Percentiles rank a stretch among this genome's conserved stretches.
phyloP scores from a whole-genome alignment of 768 basidiomycete species.

The Hygrophoropsis aurantiaca region DNA sequence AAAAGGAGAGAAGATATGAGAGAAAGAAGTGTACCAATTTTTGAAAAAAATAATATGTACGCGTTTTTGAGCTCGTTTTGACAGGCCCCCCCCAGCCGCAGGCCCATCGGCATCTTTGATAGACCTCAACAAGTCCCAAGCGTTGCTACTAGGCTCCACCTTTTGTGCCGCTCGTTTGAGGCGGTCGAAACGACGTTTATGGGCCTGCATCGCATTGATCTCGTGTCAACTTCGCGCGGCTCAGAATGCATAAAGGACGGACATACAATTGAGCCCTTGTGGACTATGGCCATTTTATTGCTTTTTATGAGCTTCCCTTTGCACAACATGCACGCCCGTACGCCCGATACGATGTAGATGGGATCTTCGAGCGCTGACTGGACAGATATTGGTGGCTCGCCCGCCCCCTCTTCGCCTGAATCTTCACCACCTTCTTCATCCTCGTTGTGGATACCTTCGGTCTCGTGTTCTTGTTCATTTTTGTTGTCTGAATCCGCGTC shows the following conservation, averaged over 20 bases:
- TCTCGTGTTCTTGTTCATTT: constrained; percentile 14
- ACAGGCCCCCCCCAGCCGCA: constrained; percentile 29
- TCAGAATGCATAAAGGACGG: constrained; percentile 11
- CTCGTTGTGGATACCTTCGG: constrained; percentile 16
- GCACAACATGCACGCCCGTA: constrained; percentile 65
- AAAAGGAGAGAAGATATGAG: constrained; percentile 1
- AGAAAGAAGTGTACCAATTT: background rate
- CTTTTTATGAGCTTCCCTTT: constrained; percentile 73
- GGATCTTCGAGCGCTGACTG: constrained; percentile 62
- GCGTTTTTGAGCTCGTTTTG: constrained; percentile 65
- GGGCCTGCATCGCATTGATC: constrained; percentile 44
- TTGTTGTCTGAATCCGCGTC: constrained; percentile 30
- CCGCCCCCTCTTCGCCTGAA: constrained; percentile 17
- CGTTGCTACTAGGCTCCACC: constrained; percentile 44
- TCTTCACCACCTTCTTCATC: constrained; percentile 24
- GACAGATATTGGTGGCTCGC: constrained; percentile 50
- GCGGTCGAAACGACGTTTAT: constrained; percentile 57
- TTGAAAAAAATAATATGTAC: constrained; percentile 31
- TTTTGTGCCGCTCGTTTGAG: constrained; percentile 43
- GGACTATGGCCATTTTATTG: constrained; percentile 51
- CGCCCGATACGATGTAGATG: constrained; percentile 56
- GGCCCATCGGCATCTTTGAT: constrained; percentile 5
- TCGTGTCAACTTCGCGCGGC: background rate
- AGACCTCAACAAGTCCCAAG: constrained; percentile 40
- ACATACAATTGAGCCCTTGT: constrained; percentile 65